Conservation (phyloP, 176 grass and related monocot genomes). For the Aegilops tauschii region DNA sequence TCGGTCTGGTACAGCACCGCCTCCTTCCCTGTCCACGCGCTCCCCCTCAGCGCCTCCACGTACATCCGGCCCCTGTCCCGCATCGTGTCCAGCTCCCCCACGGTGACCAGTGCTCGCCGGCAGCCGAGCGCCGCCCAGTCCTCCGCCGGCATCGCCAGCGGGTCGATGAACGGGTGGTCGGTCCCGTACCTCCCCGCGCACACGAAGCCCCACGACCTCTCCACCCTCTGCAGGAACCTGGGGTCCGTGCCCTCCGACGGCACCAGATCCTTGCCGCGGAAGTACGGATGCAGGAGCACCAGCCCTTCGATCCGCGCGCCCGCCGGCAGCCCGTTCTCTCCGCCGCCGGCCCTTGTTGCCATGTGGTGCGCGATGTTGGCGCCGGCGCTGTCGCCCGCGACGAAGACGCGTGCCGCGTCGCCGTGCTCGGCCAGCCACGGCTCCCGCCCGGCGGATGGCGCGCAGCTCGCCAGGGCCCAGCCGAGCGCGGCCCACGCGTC, state of each 20-base stretch:
- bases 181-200: slow-evolving; percentile 22
- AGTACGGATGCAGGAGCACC: slow-evolving; percentile 60
- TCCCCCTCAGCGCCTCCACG: slow-evolving; percentile 42
- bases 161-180: slow-evolving; percentile 60
- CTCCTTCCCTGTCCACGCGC: slow-evolving; percentile 54
- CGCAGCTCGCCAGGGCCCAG: slow-evolving; percentile 38
- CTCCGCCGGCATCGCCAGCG: slow-evolving; percentile 20
- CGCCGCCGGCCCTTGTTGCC: slow-evolving; percentile 27
- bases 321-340: neutral
- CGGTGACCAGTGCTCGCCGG: slow-evolving; percentile 38
- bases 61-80: slow-evolving; percentile 43
- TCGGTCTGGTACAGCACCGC: neutral
- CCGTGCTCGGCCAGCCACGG: slow-evolving; percentile 55
- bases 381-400: slow-evolving; percentile 54
- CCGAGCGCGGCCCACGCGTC: slow-evolving; percentile 48
- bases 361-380: slow-evolving; percentile 65
- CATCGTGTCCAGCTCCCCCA: slow-evolving; percentile 41
- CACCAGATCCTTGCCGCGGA: slow-evolving; percentile 31
- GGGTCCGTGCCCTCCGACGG: slow-evolving; percentile 31
- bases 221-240: neutral
- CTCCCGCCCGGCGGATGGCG: neutral
- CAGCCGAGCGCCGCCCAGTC: slow-evolving; percentile 42
- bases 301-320: slow-evolving; percentile 31
- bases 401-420: slow-evolving; percentile 45
- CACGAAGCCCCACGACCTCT: slow-evolving; percentile 19